Evolutionary conservation across 345 rosid genomes (phyloP), one percentile per base, ranked within the genome.

Genomic region (Turritis glabra): DNA sequence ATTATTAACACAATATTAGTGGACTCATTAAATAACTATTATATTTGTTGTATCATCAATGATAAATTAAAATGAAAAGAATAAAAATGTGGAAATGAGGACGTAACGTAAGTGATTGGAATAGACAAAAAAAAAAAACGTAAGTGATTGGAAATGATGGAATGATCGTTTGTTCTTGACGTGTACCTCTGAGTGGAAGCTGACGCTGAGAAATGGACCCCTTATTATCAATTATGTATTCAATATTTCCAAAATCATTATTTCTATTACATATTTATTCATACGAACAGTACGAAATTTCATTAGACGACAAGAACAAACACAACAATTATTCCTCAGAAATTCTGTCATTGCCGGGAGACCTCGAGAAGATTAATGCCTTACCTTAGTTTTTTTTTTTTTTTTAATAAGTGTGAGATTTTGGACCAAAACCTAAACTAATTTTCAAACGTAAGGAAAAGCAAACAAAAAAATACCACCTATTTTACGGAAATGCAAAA

Each of bases 181-280:
- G 84, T 80, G 76, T 80, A 84, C 83, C 82, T 82, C 57, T 71
- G 67, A 61, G 85, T 80, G 90, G 86, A 80, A 60, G 79, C 75
- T 77, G 85, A 82, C 82, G 70, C 68, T 71, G 69, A 48, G 53
- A 32, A 72, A 29, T 71, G 85, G 73, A 48, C 80, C 84, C 83
- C 10, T 62, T 51, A 0, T 18, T 40, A 2, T 18, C 63, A 54
- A 44, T 72, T 67, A 48, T 67, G 44, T 46, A 63, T 25, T 66
- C 78, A 59, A 72, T 72, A 41, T 73, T 32, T 67, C 47, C 51
- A 37, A 69, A 76, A 69, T 48, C 29, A 50, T 58, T 64, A 65
- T 71, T 57, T n/a, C n/a, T n/a, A n/a, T n/a, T n/a, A n/a, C n/a
- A n/a, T n/a, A n/a, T 67, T 38, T 51, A 67, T 68, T 76, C 69